Evolutionary conservation across 768 basidiomycete genomes (phyloP), one percentile per base, ranked within the genome.

Genomic region (Tulasnella sp.): DNA sequence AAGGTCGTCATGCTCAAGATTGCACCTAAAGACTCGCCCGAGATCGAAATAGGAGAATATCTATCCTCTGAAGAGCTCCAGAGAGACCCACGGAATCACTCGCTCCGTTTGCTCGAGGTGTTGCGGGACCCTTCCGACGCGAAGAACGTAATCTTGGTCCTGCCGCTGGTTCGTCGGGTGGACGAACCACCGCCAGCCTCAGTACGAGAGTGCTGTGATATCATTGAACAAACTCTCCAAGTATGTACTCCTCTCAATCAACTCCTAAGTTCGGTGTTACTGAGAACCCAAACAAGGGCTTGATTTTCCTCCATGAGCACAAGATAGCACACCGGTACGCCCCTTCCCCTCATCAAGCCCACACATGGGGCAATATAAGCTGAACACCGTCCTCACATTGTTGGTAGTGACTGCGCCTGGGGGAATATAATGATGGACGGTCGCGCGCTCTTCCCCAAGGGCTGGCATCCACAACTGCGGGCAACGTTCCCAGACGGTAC

Each of bases 381-480:
- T 3, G 17, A 29, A 31, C 3, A 31, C n/a, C 22, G 1, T 29
- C 34, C 11, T 14, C 22, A n/a, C 37, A 7, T 70, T n/a, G 42
- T 42, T 45, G 1, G 2, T 15, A 76, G 75, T 0, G 75, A 76
- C 22, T 70, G 75, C 37, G 67, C 67, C 7, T 37, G 37, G 29
- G 75, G 75, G 2, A 76, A 76, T 38, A 54, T 76, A 0, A 76
- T 76, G 75, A 76, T 76, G 75, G 75, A 76, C 25, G 75, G 67
- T 0, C 67, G 67, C 22, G 68, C 29, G 12, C 12, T 76, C 1
- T 76, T 45, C 42, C 75, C 75, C 1, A 52, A 71, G 1, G 75
- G 75, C 2, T 76, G 67, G 67, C 75, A 76, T 45, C 75, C 75
- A 2, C 75, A 76, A 31, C 36, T 36, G 22, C 73, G 34, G 9